A percentile compares a stretch with the other conserved stretches of the same genome.
Conservation (phyloP, 345 rosid species). For the Melaleuca alternifolia region DNA sequence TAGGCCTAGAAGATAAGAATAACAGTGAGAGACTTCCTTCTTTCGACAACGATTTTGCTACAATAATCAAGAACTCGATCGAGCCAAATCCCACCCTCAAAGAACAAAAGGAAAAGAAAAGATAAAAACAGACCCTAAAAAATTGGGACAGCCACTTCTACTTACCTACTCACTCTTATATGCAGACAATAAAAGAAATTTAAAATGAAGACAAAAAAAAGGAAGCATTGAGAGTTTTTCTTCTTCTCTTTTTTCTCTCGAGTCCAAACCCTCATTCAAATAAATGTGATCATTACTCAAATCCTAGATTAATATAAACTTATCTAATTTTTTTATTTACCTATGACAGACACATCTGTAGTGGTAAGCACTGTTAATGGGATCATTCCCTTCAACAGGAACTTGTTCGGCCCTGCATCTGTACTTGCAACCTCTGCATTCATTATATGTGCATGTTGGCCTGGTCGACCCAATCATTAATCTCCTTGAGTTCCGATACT, state of each 20-base stretch:
- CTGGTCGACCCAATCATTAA: constrained; percentile 87
- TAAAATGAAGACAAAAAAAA: background rate
- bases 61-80: background rate
- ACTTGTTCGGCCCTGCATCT: constrained; percentile 94
- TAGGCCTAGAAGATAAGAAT: background rate
- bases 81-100: background rate
- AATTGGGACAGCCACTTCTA: background rate
- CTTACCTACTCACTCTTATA: background rate
- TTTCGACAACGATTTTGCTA: background rate
- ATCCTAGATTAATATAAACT: background rate
- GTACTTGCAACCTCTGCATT: constrained; percentile 91
- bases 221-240: background rate
- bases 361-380: constrained; percentile 78
- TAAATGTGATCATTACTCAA: background rate
- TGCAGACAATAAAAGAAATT: background rate
- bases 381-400: constrained; percentile 92
- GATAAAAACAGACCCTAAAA: background rate
- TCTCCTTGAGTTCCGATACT: constrained; percentile 31
- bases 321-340: constrained; percentile 3
- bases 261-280: background rate
- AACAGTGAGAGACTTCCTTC: background rate
- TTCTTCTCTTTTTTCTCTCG: background rate
- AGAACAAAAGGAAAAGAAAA: background rate
- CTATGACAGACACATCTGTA: constrained; percentile 89
- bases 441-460: constrained; percentile 85